These are phyloP conservation scores for Cladorrhinum sp. DNA, from an alignment of 2,329 filamentous ascomycete genomes.

Conservation along the genomic window DNA sequence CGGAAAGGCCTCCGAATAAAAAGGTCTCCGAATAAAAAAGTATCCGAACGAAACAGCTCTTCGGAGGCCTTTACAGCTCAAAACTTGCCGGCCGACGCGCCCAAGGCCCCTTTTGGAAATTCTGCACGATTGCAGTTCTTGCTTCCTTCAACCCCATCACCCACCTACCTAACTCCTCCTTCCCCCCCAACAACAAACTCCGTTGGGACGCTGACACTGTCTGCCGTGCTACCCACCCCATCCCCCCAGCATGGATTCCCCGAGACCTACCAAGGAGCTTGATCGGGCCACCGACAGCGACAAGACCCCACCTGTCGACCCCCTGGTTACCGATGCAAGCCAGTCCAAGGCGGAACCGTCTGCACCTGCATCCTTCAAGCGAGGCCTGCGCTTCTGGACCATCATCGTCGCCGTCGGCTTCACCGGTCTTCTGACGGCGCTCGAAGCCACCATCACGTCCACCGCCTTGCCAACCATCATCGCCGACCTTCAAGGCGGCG, in stretches of 20 bases:
- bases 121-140: too few relatives aligned
- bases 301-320: background rate
- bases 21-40: background rate
- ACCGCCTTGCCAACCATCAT: slow-evolving; percentile 1
- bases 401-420: background rate
- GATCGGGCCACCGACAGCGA: background rate
- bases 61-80: background rate
- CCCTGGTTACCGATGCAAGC: background rate
- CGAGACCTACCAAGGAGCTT: background rate
- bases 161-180: background rate
- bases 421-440: background rate
- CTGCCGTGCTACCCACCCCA: background rate
- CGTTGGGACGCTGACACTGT: background rate
- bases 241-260: background rate
- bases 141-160: background rate
- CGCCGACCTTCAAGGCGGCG: background rate
- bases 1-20: background rate
- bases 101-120: background rate
- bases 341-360: background rate
- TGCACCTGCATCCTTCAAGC: background rate
- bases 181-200: too few relatives aligned
- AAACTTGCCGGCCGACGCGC: background rate
- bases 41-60: background rate
- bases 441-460: slow-evolving; percentile 1
- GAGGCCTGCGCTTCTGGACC: background rate